Evolutionary conservation across 108 stramenopile species (phyloP).

Genomic region (Nannochloropsis oceanica): DNA sequence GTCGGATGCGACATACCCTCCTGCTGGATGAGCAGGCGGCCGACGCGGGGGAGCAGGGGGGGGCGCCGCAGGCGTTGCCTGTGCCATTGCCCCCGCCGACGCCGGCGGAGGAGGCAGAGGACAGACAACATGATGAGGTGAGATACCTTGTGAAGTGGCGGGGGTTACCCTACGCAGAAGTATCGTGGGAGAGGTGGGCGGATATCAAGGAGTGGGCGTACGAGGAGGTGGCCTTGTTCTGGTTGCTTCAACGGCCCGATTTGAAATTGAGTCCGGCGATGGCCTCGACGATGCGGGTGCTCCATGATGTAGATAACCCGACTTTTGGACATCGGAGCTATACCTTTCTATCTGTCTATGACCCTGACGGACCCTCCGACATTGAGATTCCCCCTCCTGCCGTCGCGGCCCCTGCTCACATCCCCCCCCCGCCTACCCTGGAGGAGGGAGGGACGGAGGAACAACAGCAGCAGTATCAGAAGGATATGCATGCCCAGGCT

Average conservation of each 20-base stretch:
- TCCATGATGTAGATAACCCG: neutral
- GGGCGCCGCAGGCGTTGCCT: neutral
- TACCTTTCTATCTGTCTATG: neutral
- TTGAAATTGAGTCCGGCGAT: neutral
- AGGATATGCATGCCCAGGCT: neutral
- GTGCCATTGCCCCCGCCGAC: neutral
- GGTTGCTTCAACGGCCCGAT: neutral
- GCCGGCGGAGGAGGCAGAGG: conserved; percentile 4
- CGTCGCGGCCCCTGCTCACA: neutral
- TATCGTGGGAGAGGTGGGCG: conserved; percentile 36
- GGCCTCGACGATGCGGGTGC: neutral
- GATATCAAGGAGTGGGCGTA: conserved; percentile 26
- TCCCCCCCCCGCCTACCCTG: neutral
- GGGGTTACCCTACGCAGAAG: conserved; percentile 30
- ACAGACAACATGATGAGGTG: conserved; percentile 10
- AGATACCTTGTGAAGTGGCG: conserved; percentile 40
- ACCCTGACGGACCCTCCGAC: neutral
- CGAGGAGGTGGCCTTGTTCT: neutral
- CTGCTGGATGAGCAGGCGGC: conserved; percentile 28
- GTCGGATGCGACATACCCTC: neutral
- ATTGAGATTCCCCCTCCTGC: neutral
- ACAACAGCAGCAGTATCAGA: neutral
- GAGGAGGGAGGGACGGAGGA: neutral
- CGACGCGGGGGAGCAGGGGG: conserved; percentile 16
- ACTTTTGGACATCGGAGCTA: neutral